Conservation (phyloP, 495 filamentous ascomycete genomes). For the Talaromyces wortmannii region DNA sequence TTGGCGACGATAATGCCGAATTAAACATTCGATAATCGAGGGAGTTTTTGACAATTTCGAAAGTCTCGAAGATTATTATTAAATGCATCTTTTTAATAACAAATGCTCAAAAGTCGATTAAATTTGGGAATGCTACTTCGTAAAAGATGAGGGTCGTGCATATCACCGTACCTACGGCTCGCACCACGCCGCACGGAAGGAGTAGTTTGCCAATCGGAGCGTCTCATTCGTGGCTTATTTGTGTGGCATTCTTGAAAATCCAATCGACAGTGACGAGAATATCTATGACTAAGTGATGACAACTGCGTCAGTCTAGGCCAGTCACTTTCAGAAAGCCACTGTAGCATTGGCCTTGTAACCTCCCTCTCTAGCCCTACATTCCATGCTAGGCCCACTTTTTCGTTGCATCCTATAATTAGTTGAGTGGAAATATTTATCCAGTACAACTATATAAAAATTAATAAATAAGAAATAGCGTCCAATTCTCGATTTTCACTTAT, state of each 20-base stretch:
- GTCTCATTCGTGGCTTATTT: background rate
- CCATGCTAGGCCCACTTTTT: background rate
- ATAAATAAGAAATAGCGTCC: background rate
- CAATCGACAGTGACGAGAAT: background rate
- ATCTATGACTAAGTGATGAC: background rate
- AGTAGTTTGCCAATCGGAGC: background rate
- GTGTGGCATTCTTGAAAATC: background rate
- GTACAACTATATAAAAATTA: background rate
- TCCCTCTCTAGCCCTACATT: conserved; percentile 6
- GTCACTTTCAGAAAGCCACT: conserved; percentile 1
- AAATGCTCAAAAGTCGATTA: background rate
- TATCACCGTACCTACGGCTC: background rate
- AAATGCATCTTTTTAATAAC: background rate
- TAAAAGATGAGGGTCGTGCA: background rate
- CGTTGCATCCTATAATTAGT: background rate
- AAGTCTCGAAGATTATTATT: background rate
- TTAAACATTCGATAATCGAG: background rate
- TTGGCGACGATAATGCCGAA: background rate
- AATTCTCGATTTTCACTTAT: background rate
- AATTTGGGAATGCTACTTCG: background rate
- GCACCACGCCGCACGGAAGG: background rate
- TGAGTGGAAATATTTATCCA: background rate
- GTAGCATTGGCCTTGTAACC: conserved; percentile 6
- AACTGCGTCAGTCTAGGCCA: background rate
- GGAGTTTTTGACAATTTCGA: background rate